phyloP scores from a whole-genome alignment of 306 rosid species.

The Betula pendula region DNA sequence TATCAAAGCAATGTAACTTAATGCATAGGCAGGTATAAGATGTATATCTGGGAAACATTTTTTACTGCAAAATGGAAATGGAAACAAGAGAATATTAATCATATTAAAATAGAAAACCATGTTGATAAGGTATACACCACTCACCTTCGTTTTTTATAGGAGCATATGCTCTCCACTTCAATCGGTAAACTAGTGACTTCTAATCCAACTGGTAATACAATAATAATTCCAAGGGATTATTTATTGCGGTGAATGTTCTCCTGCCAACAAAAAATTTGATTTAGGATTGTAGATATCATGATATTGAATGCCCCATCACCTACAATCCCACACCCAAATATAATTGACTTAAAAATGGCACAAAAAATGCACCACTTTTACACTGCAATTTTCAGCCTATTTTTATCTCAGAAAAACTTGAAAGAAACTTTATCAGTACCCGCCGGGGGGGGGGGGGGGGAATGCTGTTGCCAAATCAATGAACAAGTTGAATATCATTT shows the following conservation, averaged over 20 bases:
- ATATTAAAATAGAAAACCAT: neutral
- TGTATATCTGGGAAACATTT: neutral
- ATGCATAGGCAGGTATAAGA: neutral
- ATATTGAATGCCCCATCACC: neutral
- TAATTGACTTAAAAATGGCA: neutral
- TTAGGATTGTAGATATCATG: constrained; percentile 5
- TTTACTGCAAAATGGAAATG: neutral
- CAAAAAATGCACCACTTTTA: too few species aligned
- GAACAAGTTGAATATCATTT: neutral
- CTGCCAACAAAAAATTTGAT: constrained; percentile 31
- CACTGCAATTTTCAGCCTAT: too few species aligned
- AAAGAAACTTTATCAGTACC: too few species aligned
- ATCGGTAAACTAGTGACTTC: constrained; percentile 31
- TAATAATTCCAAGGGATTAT: constrained; percentile 18
- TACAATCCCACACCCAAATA: neutral
- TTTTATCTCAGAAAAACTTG: too few species aligned
- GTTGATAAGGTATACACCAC: neutral
- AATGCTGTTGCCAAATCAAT: too few species aligned
- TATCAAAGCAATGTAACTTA: neutral
- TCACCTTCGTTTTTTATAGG: neutral
- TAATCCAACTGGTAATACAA: constrained; percentile 29
- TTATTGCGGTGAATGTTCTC: constrained; percentile 4
- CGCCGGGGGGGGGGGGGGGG: too few species aligned
- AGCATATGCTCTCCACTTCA: constrained; percentile 11
- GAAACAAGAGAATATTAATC: neutral